Conservation (phyloP, 106 monocot genomes). For the Apostasia ramifera region DNA sequence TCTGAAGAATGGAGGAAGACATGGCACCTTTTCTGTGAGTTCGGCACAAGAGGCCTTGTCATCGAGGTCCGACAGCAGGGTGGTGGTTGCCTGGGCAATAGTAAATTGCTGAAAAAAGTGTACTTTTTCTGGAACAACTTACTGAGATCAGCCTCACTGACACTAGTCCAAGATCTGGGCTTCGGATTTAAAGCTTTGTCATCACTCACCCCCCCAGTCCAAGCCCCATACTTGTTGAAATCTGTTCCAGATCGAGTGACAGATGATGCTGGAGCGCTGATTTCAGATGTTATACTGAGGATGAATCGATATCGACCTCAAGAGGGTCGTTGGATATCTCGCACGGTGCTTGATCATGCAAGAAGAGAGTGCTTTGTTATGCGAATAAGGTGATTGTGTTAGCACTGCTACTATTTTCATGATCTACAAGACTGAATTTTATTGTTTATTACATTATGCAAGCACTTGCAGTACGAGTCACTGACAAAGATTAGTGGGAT, state of each 20-base stretch:
- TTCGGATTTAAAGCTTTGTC: slow-evolving; percentile 35
- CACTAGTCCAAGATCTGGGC: slow-evolving; percentile 32
- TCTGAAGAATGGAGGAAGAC: slow-evolving; percentile 50
- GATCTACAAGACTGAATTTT: not conserved
- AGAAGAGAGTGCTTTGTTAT: slow-evolving; percentile 87
- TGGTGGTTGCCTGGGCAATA: slow-evolving; percentile 37
- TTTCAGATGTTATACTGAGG: slow-evolving; percentile 83
- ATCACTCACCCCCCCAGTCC: slow-evolving; percentile 78
- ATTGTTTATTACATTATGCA: too few relatives aligned
- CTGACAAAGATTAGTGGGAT: slow-evolving; percentile 3
- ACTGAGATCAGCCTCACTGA: slow-evolving; percentile 45
- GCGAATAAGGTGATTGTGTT: slow-evolving; percentile 40
- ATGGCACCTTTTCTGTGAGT: slow-evolving; percentile 82
- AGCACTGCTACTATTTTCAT: not conserved
- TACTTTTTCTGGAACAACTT: slow-evolving; percentile 80
- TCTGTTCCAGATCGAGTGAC: slow-evolving; percentile 95
- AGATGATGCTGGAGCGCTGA: slow-evolving; percentile 89
- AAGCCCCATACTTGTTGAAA: slow-evolving; percentile 84
- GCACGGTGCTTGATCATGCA: slow-evolving; percentile 75
- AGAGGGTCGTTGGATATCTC: slow-evolving; percentile 83
- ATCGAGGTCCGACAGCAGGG: slow-evolving; percentile 41
- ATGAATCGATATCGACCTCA: slow-evolving; percentile 74
- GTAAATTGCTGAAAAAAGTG: slow-evolving; percentile 36
- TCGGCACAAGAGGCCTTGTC: slow-evolving; percentile 58
- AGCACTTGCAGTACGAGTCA: not conserved